A percentile compares a stretch with the other conserved stretches of the same genome.
Evolutionary conservation across 2,329 filamentous ascomycete species (phyloP).

Genomic region (Nothomitra cinnamomea): DNA sequence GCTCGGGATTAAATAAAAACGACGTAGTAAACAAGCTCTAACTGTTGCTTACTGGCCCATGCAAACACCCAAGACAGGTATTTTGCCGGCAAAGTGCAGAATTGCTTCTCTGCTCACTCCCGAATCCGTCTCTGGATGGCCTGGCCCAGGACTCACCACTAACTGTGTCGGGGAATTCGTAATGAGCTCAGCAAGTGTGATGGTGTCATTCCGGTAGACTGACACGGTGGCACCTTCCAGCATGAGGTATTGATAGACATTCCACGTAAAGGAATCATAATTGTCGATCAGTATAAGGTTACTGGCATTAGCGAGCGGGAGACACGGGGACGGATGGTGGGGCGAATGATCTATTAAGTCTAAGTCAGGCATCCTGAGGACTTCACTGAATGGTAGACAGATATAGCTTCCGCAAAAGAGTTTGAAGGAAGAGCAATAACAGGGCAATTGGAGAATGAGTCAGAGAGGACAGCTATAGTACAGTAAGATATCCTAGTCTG

Average conservation of each 20-base stretch:
- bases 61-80: constrained; percentile 92
- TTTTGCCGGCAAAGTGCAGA: constrained; percentile 78
- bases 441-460: background rate
- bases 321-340: constrained; percentile 58
- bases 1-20: background rate
- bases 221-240: constrained; percentile 87
- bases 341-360: constrained; percentile 67
- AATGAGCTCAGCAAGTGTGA: constrained; percentile 69
- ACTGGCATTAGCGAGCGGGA: constrained; percentile 46
- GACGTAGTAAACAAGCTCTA: background rate
- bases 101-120: constrained; percentile 90
- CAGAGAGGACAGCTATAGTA: background rate
- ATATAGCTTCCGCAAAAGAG: too few species aligned
- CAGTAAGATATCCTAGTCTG: too few species aligned
- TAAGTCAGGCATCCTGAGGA: constrained; percentile 24
- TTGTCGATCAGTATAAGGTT: constrained; percentile 96
- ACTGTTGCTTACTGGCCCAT: constrained; percentile 66
- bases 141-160: constrained; percentile 86
- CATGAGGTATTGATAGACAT: constrained; percentile 94
- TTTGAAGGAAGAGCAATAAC: background rate
- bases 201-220: constrained; percentile 83
- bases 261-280: constrained; percentile 99
- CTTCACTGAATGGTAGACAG: background rate
- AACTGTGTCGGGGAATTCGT: constrained; percentile 78
- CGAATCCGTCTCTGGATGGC: constrained; percentile 80